Evolutionary conservation across 2,329 filamentous ascomycete genomes (phyloP), one percentile per base, ranked within the genome.

Genomic region (Penicillium sp.): DNA sequence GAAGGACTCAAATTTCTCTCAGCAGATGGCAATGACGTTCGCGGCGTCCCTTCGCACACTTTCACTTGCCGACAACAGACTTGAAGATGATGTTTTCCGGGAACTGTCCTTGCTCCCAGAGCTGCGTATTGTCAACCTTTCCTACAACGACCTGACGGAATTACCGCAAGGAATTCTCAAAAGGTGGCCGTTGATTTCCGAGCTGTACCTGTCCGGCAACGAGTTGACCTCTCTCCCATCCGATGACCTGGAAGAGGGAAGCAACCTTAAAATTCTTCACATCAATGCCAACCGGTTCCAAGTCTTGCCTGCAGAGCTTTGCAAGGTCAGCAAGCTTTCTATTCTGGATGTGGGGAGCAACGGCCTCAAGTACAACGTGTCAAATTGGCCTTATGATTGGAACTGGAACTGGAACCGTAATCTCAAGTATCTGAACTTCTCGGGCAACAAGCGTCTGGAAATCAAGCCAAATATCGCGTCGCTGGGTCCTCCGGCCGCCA

Each of bases 371-470:
- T 99, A 99, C 83, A 99, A 99, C 72, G 95, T 99, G 48, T 94
- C 92, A 31, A 99, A 99, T 70, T 96, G 96, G 82, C 94, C 93
- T 0, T 99, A 99, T 72, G 94, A 99, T 73, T 99, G 94, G 94
- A 99, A 99, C 69, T 99, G 94, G 94, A 97, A 97, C 71, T 90
- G 94, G 82, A 99, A 99, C 69, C 91, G 90, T 49, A 95, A 97
- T 68, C 79, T 99, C 64, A 89, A 93, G 62, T 99, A 95, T 71
- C 87, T 99, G 62, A 99, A 97, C 70, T 82, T 99, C 70, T 97
- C 93, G 0, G 94, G 94, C 51, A 99, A 99, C 78, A 97, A 96
- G 75, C 87, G 93, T 50, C 78, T 99, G 35, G 94, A 99, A 75
- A 97, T 99, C 78, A 88, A 87, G 69, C 85, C 85, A 0, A 85